Evolutionary conservation across 164 flowering plant species (phyloP).

Genomic region (Vitis amurensis): DNA sequence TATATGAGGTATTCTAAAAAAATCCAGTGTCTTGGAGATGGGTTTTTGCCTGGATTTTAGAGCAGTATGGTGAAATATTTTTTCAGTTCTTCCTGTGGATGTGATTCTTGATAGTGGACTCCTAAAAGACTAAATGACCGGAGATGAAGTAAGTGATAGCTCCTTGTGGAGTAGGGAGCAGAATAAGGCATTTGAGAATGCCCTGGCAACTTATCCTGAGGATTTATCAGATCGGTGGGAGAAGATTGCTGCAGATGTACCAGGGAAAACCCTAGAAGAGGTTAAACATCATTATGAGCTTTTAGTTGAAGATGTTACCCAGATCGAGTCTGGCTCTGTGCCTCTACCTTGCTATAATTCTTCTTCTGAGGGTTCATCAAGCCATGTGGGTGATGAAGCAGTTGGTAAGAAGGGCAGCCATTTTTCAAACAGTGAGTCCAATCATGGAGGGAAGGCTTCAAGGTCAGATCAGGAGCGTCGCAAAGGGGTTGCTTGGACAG

Average conservation of each 20-base stretch:
- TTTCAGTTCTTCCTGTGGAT: constrained; percentile 6
- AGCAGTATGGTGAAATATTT: constrained; percentile 10
- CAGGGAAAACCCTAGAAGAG: constrained; percentile 75
- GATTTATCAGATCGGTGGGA: constrained; percentile 81
- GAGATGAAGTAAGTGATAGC: constrained; percentile 49
- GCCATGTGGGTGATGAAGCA: constrained; percentile 58
- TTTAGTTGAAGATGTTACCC: constrained; percentile 66
- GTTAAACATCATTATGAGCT: constrained; percentile 76
- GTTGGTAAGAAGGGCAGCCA: constrained; percentile 54
- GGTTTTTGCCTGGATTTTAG: constrained; percentile 18
- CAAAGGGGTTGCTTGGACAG: constrained; percentile 96
- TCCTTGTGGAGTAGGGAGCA: constrained; percentile 81
- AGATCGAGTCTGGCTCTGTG: constrained; percentile 77
- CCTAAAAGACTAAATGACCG: constrained; percentile 50
- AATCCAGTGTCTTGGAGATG: constrained; percentile 13
- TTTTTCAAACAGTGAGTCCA: constrained; percentile 43
- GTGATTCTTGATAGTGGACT: constrained; percentile 14
- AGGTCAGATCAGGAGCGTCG: constrained; percentile 90
- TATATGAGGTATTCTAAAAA: constrained; percentile 18
- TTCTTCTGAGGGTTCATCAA: constrained; percentile 54
- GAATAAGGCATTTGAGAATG: constrained; percentile 86
- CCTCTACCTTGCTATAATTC: constrained; percentile 69
- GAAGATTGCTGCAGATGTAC: constrained; percentile 72
- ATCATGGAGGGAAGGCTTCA: constrained; percentile 63
- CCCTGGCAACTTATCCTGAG: constrained; percentile 65